Base-by-base conservation (phyloP, 2,329 filamentous ascomycete species). In the Xylaria sp. region DNA sequence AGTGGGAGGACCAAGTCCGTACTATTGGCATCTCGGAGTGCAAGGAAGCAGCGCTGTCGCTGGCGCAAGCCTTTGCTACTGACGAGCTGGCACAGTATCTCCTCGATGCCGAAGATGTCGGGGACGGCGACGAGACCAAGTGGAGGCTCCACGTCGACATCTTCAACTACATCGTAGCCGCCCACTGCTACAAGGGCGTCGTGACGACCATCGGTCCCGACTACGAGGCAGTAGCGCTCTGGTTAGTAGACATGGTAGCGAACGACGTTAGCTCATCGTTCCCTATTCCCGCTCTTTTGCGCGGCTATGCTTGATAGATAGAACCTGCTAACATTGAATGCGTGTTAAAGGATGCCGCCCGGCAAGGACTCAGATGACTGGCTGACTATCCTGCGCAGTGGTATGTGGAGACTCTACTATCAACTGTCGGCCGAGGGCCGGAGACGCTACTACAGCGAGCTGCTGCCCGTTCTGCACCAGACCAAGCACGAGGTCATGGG, bases 71-170 rank as follows among this genome's bases (percentile, higher is more conserved):
- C 71, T 96, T 97, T 82, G 89, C 87, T 66, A 84, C 89, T 69
- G 93, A 96, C 79, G 88, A 92, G 67, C 86, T 93, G 71, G 89
- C 90, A 70, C 85, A 87, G 78, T 96, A 95, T 81, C 89, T 93
- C 75, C 84, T 94, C 74, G 88, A 92, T 76, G 88, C 89, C 54
- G 88, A 90, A 68, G 91, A 93, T 78, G 87, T 88, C 81, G 79
- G 84, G 70, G 28, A 87, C 81, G 86, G 88, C 57, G 85, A 88
- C 75, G 88, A 92, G 79, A 83, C 89, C 77, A 90, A 90, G 77
- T 96, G 91, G 90, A 87, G 89, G 72, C 84, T 96, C 54, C 93
- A 96, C 79, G 85, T 92, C 73, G 87, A 91, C 77, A 91, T 94
- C 74, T 88, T 95, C 83, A 90, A 89, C 74, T 94, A 93, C 80